A percentile compares a stretch with the other conserved stretches of the same genome.
Evolutionary conservation across 495 filamentous ascomycete genomes (phyloP).

Genomic region (Hyphodiscus hymeniophilus): DNA sequence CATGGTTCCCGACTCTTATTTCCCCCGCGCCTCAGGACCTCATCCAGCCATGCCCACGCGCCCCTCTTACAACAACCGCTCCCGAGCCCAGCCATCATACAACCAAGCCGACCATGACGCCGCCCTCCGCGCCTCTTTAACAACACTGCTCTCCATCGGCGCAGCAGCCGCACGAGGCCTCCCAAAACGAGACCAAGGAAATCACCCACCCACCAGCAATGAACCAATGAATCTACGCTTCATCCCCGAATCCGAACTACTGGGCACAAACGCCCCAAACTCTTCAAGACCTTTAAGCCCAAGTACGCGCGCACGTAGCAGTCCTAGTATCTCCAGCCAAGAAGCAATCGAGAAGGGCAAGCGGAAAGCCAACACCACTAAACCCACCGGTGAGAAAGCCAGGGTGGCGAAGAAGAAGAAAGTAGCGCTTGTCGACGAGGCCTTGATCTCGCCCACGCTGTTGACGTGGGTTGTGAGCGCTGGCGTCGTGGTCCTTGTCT

Average conservation of each 20-base stretch:
- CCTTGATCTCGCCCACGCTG: conserved; percentile 56
- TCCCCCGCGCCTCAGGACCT: conserved; percentile 15
- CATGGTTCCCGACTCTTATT: conserved; percentile 28
- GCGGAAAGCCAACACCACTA: conserved; percentile 42
- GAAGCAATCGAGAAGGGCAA: conserved; percentile 35
- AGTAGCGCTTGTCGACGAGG: conserved; percentile 28
- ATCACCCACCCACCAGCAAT: conserved; percentile 23
- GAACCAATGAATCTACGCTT: conserved; percentile 52
- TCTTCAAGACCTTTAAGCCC: conserved; percentile 20
- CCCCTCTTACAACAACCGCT: conserved; percentile 17
- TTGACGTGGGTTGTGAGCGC: conserved; percentile 90
- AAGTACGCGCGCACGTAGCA: conserved; percentile 21
- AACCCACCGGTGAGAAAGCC: conserved; percentile 20
- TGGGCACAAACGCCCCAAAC: conserved; percentile 30
- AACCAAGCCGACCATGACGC: conserved; percentile 83
- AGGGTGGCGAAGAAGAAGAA: conserved; percentile 44
- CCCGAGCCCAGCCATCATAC: conserved; percentile 27
- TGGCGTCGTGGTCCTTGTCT: conserved; percentile 85
- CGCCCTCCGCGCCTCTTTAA: conserved; percentile 82
- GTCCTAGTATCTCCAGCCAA: conserved; percentile 24
- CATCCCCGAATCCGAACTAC: conserved; percentile 67
- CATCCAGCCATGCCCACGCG: conserved; percentile 28
- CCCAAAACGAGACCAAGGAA: conserved; percentile 49
- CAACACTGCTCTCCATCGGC: conserved; percentile 88
- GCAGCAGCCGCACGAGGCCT: conserved; percentile 73